Evolutionary conservation across 2,329 filamentous ascomycete genomes (phyloP), one percentile per base, ranked within the genome.

Genomic region (Epicoccum sorghinum): DNA sequence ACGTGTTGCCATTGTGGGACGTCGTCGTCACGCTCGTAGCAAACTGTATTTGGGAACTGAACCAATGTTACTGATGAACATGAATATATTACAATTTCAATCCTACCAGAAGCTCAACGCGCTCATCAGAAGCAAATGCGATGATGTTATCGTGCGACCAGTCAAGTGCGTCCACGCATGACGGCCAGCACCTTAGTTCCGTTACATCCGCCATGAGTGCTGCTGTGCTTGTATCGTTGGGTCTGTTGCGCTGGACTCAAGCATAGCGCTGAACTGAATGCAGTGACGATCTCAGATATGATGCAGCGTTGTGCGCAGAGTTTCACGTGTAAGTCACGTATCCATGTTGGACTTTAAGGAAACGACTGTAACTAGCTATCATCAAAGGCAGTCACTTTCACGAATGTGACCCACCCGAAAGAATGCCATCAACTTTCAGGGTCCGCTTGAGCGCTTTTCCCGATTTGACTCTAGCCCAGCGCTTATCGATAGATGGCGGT

Each of bases 91-190:
- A 10, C 25, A 13, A 37, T 42, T n/a, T n/a, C 2, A 23, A n/a
- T 47, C 55, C 48, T 53, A 68, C 83, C 75, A 86, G 65, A 35
- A 86, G 73, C 37, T 83, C 77, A 14, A 86, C 77, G 57, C 78
- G 73, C 62, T 86, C 83, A 46, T 82, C 81, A 9, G 79, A 80
- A 12, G 82, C 82, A 41, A 86, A 70, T 6, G 83, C 84, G 39
- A 87, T 76, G 43, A 82, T 80, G 40, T 83, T 82, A 60, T 86
- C 83, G 35, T 76, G 69, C 6, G 84, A 86, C 83, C 85, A 87
- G 46, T 79, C 75, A n/a, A 87, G 68, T 43, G 81, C 82, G 60
- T 82, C 74, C 24, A 77, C 69, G 54, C 78, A 80, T 3, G 80
- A 80, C 3, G 84, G 83, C 72, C 79, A 83, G 49, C 80, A 75